These are phyloP conservation scores for Daphne laureola DNA, from an alignment of 441 rosid species.

Conservation along the genomic window DNA sequence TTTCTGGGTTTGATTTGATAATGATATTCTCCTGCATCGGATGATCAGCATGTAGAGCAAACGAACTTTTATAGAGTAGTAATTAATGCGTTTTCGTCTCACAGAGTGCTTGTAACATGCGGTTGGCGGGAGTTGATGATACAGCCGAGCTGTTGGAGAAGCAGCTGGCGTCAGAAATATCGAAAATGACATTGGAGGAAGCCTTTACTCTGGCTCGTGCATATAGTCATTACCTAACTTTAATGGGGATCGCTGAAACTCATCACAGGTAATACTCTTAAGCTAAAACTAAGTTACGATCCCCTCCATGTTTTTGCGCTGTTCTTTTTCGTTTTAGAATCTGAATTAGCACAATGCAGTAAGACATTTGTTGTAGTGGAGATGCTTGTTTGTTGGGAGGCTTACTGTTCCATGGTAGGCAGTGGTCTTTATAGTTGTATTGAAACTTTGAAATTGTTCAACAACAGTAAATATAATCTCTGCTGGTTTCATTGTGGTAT, in stretches of 20 bases:
- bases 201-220: constrained; percentile 89
- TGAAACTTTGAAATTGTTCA: too few relatives aligned
- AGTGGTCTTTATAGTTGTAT: too few relatives aligned
- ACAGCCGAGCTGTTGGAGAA: constrained; percentile 76
- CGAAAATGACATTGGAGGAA: constrained; percentile 78
- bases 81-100: constrained; percentile 12
- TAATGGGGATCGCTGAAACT: constrained; percentile 94
- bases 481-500: too few relatives aligned
- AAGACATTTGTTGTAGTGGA: too few relatives aligned
- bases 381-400: too few relatives aligned
- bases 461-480: too few relatives aligned
- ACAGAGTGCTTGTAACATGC: constrained; percentile 87
- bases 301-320: too few relatives aligned
- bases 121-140: constrained; percentile 77
- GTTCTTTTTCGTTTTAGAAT: too few relatives aligned
- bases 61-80: background rate
- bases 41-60: constrained; percentile 1
- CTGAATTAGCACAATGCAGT: too few relatives aligned
- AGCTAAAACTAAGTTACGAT: background rate
- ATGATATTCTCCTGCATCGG: background rate
- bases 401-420: too few relatives aligned
- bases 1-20: constrained; percentile 1
- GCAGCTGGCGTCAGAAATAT: constrained; percentile 74
- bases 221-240: constrained; percentile 79
- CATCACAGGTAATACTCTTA: constrained; percentile 58